Base-by-base conservation (phyloP, 495 filamentous ascomycete species). In the Lophiotrema nucula region DNA sequence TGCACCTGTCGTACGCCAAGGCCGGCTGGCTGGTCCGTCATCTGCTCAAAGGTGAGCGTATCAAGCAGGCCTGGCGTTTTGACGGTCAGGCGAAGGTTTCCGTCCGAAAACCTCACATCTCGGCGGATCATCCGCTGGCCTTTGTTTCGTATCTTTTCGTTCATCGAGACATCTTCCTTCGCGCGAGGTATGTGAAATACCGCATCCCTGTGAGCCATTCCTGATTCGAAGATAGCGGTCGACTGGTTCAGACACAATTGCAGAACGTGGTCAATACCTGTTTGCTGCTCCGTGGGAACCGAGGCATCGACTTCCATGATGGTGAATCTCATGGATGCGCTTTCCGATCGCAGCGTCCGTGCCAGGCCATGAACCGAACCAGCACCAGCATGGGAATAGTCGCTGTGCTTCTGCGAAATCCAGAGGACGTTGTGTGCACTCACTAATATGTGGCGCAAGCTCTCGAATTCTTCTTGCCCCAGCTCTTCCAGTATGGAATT, bases 31-130 rank as follows among this genome's bases (percentile, higher is more conserved):
- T 8, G 8, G 15, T 35, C 15, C 31, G 31, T 15, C 8, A 35
- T 8, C 31, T 35, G 31, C 31, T 35, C 31, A 19, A 53, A 64
- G 1, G 15, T 1, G 6, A 64, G 33, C n/a, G 39, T 46, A 24
- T 55, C 52, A 11, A 55, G 39, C 5, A 53, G 33, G 16, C 49
- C 49, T 5, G 49, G 37, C 4, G 49, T 53, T 16, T 43, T 19
- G 49, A 42, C 19, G 10, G 47, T 51, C 3, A 49, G 46, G 3
- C 46, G 26, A 28, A 49, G 46, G 16, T 49, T 49, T 31, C 15
- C 46, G 16, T 49, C 24, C 15, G 16, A 16, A 15, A 46, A 46
- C 4, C 43, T 16, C 16, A 46, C 43, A 24, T 46, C 18, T 24
- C 22, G 5, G 16, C 23, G 16, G 4, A 19, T 19, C 43, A 46